Evolutionary conservation across 2,329 filamentous ascomycete genomes (phyloP).

Genomic region (Arthrobotrys sinensis): DNA sequence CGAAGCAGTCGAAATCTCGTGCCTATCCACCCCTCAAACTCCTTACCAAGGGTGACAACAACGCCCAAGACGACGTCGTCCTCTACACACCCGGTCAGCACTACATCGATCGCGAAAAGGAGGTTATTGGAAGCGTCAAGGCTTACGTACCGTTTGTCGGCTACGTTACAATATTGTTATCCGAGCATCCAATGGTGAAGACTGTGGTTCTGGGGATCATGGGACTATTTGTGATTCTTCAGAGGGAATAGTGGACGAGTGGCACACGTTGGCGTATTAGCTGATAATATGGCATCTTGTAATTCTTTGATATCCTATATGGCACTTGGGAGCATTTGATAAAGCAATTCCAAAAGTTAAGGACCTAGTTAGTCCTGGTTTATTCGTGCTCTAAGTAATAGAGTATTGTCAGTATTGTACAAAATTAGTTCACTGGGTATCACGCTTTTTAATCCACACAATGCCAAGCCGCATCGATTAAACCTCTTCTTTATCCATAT

Average conservation of each 20-base stretch:
- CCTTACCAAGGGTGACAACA: slow-evolving; percentile 98
- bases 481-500: slow-evolving; percentile 64
- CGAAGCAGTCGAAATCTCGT: slow-evolving; percentile 65
- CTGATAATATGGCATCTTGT: slow-evolving; percentile 34
- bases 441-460: slow-evolving; percentile 36
- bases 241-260: slow-evolving; percentile 78
- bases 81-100: slow-evolving; percentile 88
- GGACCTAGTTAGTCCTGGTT: not conserved
- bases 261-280: slow-evolving; percentile 23
- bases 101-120: slow-evolving; percentile 83
- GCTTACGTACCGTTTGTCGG: slow-evolving; percentile 95
- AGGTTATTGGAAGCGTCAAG: slow-evolving; percentile 93
- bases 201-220: slow-evolving; percentile 94
- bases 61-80: slow-evolving; percentile 91
- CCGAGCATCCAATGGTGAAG: slow-evolving; percentile 97
- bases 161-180: slow-evolving; percentile 95
- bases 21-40: slow-evolving; percentile 74
- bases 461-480: slow-evolving; percentile 31
- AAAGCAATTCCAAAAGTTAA: slow-evolving; percentile 6
- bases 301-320: slow-evolving; percentile 28
- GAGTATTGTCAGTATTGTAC: slow-evolving; percentile 30
- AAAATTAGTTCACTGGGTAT: slow-evolving; percentile 43
- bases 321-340: slow-evolving; percentile 8
- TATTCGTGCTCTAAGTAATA: slow-evolving; percentile 7
- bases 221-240: slow-evolving; percentile 92